phyloP scores from a whole-genome alignment of 2,329 filamentous ascomycete species.

The Pseudophaeomoniella oleicola region DNA sequence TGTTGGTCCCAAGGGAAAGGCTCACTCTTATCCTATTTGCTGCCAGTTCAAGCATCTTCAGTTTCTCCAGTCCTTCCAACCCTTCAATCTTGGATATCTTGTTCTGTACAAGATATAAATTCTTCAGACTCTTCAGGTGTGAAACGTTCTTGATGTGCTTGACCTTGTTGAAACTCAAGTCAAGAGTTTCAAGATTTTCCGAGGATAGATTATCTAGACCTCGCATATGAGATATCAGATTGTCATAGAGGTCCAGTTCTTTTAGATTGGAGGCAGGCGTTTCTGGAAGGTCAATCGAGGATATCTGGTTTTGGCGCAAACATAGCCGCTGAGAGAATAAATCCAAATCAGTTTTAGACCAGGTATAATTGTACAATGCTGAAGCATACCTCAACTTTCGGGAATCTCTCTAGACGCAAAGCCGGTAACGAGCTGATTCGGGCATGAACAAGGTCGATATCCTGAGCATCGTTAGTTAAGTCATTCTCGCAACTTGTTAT shows the following conservation, averaged over 20 bases:
- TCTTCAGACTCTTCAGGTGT: slow-evolving; percentile 61
- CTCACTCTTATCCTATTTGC: slow-evolving; percentile 69
- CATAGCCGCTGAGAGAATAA: slow-evolving; percentile 48
- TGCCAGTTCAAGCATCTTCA: slow-evolving; percentile 78
- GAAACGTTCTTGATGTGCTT: slow-evolving; percentile 88
- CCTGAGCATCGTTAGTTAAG: slow-evolving; percentile 31
- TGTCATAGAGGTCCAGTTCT: slow-evolving; percentile 94
- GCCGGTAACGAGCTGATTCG: slow-evolving; percentile 65
- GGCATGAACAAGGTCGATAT: slow-evolving; percentile 83
- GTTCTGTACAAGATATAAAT: slow-evolving; percentile 89
- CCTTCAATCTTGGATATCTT: slow-evolving; percentile 81
- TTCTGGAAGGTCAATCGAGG: slow-evolving; percentile 61
- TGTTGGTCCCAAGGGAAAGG: slow-evolving; percentile 1
- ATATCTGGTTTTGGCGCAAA: slow-evolving; percentile 82
- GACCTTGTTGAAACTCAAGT: slow-evolving; percentile 98
- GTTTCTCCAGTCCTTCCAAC: slow-evolving; percentile 55
- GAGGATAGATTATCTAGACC: slow-evolving; percentile 62
- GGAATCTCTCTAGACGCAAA: slow-evolving; percentile 73
- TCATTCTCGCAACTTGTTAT: no score
- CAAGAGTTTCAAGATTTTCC: slow-evolving; percentile 58
- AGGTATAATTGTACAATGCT: background rate
- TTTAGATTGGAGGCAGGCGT: slow-evolving; percentile 50
- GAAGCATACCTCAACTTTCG: slow-evolving; percentile 42
- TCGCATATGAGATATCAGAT: slow-evolving; percentile 74
- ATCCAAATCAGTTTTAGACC: slow-evolving; percentile 3